Evolutionary conservation across 129 eudicot species (phyloP), one percentile per base, ranked within the genome.

Genomic region (Pittosporum tobira): DNA sequence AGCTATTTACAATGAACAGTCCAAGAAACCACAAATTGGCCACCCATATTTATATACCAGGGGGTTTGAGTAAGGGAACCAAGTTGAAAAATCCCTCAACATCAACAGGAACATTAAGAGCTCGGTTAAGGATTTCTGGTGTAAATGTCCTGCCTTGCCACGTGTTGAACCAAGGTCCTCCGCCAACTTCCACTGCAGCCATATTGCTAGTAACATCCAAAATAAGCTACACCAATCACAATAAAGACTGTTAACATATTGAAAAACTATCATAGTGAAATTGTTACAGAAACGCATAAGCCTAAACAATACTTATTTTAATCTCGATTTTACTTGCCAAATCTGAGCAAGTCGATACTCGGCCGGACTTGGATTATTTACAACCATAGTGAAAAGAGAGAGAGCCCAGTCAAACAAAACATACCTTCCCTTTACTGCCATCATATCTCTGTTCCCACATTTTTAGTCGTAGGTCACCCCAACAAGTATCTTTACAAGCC

Each of bases 111-210:
- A 87, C 57, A 29, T 73, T 78, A 55, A 93, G 78, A 22, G 88
- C 91, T 15, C 77, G 78, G 27, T 67, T 81, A n/a, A 87, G 12
- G 48, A 87, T 65, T 73, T 87, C 96, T 2, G 99, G 99, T 18
- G 86, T 69, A 20, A 40, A 21, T 3, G 96, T 79, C 69, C 53
- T 70, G 51, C 86, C 96, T 75, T 84, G 84, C 99, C 99, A 93
- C 25, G 80, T 50, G 68, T 71, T 77, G 79, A 87, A 87, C 99
- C 99, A 93, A 18, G 99, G 99, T 20, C 99, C 99, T 59, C 99
- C 99, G 25, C 99, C 99, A 27, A 93, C 91, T 78, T 93, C 99
- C 30, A 84, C 79, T 2, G 90, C 99, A 45, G 99, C 96, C 99
- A 93, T 87, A 61, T 81, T 73, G 71, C 99, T 93, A 29, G 84